phyloP scores from a whole-genome alignment of 768 basidiomycete genomes.

The Rhodotorula kratochvilovae region DNA sequence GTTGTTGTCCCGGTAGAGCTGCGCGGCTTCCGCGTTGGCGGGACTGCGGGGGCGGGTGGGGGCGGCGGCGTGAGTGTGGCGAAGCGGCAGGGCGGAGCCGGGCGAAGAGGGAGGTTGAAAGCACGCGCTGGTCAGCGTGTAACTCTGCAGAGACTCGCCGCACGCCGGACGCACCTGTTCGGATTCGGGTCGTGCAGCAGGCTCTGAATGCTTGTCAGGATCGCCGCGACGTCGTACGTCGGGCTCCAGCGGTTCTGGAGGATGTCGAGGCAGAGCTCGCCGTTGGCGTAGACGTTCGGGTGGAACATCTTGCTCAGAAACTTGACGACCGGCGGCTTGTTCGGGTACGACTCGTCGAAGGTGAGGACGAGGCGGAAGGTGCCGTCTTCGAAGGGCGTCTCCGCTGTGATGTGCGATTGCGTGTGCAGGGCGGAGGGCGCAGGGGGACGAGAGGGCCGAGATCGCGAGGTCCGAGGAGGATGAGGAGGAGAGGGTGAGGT shows the following conservation, averaged over 20 bases:
- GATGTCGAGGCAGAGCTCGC: slow-evolving; percentile 96
- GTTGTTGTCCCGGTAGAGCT: slow-evolving; percentile 94
- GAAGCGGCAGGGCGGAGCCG: not conserved
- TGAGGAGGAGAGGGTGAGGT: not conserved
- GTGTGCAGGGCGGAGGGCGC: not conserved
- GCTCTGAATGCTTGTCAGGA: slow-evolving; percentile 92
- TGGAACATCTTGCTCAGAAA: slow-evolving; percentile 92
- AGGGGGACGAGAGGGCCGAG: not conserved
- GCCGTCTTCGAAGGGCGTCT: slow-evolving; percentile 98
- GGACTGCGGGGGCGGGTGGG: slow-evolving; percentile 56
- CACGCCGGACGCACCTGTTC: slow-evolving; percentile 54
- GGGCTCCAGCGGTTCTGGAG: slow-evolving; percentile 98
- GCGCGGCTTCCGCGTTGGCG: slow-evolving; percentile 96
- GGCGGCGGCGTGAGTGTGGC: not conserved
- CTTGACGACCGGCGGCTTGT: slow-evolving; percentile 95
- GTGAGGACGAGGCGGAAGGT: slow-evolving; percentile 93
- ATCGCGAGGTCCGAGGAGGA: not conserved
- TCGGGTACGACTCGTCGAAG: slow-evolving; percentile 97
- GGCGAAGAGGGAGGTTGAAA: not conserved
- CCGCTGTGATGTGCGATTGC: slow-evolving; percentile 56
- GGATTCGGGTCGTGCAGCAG: slow-evolving; percentile 97
- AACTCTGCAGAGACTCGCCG: not conserved
- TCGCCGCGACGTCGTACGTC: slow-evolving; percentile 97
- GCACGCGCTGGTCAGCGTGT: too few species aligned
- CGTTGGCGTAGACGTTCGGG: slow-evolving; percentile 97